Evolutionary conservation across 176 grass and related monocot species (phyloP), one percentile per base, ranked within the genome.

Genomic region (Triticum turgidum): DNA sequence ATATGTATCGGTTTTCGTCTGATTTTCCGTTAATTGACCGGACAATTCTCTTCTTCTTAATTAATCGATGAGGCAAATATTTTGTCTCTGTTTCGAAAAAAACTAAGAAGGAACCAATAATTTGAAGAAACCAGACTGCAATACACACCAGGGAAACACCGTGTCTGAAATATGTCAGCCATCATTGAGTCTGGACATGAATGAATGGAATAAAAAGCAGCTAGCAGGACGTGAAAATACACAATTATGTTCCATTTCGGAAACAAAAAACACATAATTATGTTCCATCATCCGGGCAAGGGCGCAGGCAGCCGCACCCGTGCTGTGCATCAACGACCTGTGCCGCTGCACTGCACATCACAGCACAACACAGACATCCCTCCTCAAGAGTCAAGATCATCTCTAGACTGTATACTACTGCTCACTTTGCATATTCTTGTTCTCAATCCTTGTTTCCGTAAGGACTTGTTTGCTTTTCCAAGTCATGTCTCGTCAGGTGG

Each of bases 211-310:
- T 13, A 71, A 37, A 54, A 54, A 84, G 35, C 41, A 42, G 39
- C 39, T 41, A 41, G 41, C 41, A 42, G 41, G 41, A 39, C 38
- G 1, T 41, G 4, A 4, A 35, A 39, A 49, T 9, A 44, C 41
- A 44, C 14, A 49, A 49, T 49, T 49, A 49, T 6, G 51, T 18
- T 17, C 51, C 14, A 18, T 0, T 54, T 17, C 1, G 5, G 0
- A 18, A 17, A 54, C 5, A 18, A 6, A 18, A 6, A 54, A 32
- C 51, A 54, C 52, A 49, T 47, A 56, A 86, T 86, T 41, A 83
- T 41, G 41, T 6, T 27, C 5, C 73, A 73, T 79, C 79, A 86
- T 83, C 82, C 33, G 25, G 88, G 25, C 72, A 71, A 78, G 61
- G 67, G 17, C 52, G 65, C 51, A 18, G 51, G 18, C 76, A 78